Conservation (phyloP, 805 yeast species). For the Barnettozyma salicaria region DNA sequence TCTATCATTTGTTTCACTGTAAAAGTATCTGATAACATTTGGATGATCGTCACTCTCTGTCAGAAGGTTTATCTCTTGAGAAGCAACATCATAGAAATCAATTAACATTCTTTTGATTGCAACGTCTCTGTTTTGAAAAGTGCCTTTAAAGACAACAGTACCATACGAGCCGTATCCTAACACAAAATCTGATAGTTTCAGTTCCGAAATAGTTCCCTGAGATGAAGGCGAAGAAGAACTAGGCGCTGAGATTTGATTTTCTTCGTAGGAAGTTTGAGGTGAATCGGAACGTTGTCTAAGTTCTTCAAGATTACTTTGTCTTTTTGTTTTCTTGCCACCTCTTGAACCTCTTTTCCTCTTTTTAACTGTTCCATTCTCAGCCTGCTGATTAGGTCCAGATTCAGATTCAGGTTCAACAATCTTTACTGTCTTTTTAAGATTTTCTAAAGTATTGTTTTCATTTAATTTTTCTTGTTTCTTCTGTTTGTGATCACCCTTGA, state of each 20-base stretch:
- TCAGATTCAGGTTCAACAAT: constrained; percentile 26
- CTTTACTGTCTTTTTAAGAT: constrained; percentile 23
- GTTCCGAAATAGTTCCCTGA: constrained; percentile 26
- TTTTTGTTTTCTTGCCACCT: constrained; percentile 65
- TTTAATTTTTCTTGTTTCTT: not conserved
- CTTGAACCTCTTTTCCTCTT: constrained; percentile 80
- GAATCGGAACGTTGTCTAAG: constrained; percentile 1
- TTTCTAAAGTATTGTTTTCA: not conserved
- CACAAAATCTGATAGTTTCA: constrained; percentile 64
- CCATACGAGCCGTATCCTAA: constrained; percentile 97
- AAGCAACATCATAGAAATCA: constrained; percentile 90
- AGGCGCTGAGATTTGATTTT: not conserved
- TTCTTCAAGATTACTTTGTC: constrained; percentile 3
- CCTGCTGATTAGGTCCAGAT: constrained; percentile 15
- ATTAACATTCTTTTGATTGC: constrained; percentile 92
- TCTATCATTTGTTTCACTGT: constrained; percentile 85
- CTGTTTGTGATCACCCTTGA: not conserved
- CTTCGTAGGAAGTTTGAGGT: constrained; percentile 4
- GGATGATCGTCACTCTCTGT: constrained; percentile 97
- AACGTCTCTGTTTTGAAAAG: constrained; percentile 87
- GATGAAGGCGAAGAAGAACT: constrained; percentile 1
- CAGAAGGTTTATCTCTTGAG: constrained; percentile 78
- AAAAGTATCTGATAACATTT: constrained; percentile 86
- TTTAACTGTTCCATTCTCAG: constrained; percentile 32
- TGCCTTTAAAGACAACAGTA: constrained; percentile 87